phyloP scores from a whole-genome alignment of 768 basidiomycete species.

The Lentinula lateritia region DNA sequence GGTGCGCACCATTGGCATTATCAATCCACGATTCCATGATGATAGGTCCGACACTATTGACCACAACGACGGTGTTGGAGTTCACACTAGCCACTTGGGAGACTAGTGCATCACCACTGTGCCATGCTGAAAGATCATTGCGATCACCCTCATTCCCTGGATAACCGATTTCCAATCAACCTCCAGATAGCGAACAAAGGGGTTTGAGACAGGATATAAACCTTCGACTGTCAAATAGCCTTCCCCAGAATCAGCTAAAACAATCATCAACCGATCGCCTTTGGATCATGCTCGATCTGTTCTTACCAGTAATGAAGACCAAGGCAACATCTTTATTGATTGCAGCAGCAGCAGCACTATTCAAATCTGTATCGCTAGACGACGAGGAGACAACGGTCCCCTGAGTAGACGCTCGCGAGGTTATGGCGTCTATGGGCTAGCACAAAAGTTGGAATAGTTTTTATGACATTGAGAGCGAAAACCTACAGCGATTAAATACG shows the following conservation, averaged over 20 bases:
- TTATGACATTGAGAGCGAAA: background rate
- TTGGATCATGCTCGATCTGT: background rate
- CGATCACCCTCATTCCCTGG: constrained; percentile 55
- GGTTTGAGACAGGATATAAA: background rate
- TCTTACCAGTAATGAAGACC: constrained; percentile 44
- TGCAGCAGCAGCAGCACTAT: constrained; percentile 36
- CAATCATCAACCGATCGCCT: background rate
- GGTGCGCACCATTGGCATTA: constrained; percentile 39
- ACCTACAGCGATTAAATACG: constrained; percentile 33
- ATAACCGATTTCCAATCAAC: constrained; percentile 14
- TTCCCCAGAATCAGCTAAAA: constrained; percentile 35
- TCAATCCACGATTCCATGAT: constrained; percentile 53
- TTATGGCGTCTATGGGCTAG: constrained; percentile 43
- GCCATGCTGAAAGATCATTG: constrained; percentile 46
- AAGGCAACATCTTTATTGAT: constrained; percentile 42
- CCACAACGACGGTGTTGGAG: constrained; percentile 57
- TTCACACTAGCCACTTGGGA: constrained; percentile 48
- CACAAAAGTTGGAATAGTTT: background rate
- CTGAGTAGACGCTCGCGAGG: constrained; percentile 28
- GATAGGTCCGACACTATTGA: constrained; percentile 61
- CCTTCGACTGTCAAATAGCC: constrained; percentile 41
- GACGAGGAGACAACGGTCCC: constrained; percentile 40
- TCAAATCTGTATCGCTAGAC: constrained; percentile 44
- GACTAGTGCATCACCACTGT: constrained; percentile 42
- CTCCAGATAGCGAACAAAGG: constrained; percentile 13